phyloP scores from a whole-genome alignment of 2,329 filamentous ascomycete genomes.

The Chalara sp. region DNA sequence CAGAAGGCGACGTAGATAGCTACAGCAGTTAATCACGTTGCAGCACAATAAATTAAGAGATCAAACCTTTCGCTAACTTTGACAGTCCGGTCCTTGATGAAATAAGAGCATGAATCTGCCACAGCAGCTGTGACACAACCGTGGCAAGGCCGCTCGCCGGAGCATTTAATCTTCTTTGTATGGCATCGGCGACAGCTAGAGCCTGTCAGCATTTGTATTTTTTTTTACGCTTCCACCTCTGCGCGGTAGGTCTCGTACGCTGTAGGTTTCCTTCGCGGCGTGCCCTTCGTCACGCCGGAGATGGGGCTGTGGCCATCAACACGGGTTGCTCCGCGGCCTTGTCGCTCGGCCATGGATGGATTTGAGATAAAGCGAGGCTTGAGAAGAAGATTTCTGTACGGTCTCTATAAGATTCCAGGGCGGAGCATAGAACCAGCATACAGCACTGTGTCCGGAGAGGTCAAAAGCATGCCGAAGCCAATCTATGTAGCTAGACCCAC shows the following conservation, averaged over 20 bases:
- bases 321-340: not conserved
- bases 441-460: too few relatives aligned
- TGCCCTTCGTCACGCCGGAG: not conserved
- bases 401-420: too few relatives aligned
- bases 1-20: not conserved
- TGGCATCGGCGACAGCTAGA: slow-evolving; percentile 5
- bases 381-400: too few relatives aligned
- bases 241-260: not conserved
- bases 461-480: too few relatives aligned
- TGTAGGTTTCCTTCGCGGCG: not conserved
- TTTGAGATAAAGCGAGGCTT: too few relatives aligned
- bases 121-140: slow-evolving; percentile 20
- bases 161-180: slow-evolving; percentile 28
- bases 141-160: slow-evolving; percentile 27
- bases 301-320: not conserved
- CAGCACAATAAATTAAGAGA: not conserved
- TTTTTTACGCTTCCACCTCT: not conserved
- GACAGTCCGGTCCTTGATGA: not conserved
- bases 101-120: not conserved
- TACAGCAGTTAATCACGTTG: not conserved
- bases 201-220: not conserved
- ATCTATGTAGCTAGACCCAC: too few relatives aligned
- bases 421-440: too few relatives aligned
- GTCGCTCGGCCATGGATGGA: too few relatives aligned
- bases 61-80: not conserved